Conservation (phyloP, 306 rosid genomes). For the Urtica urens region DNA sequence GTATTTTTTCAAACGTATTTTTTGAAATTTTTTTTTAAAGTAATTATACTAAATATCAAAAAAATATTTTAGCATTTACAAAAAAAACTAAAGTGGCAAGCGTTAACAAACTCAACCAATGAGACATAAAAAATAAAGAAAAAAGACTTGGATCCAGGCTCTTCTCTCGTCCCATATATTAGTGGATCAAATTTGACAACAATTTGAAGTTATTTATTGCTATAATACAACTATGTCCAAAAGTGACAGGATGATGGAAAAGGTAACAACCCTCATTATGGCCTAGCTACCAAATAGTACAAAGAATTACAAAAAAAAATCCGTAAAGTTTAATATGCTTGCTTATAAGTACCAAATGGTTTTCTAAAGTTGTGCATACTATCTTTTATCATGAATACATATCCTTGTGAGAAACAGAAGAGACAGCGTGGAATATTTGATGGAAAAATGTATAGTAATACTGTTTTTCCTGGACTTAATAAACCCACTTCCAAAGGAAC, state of each 20-base stretch:
- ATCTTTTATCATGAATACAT: background rate
- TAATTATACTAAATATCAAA: too few relatives aligned
- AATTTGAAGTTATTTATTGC: too few relatives aligned
- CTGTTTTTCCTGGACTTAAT: constrained; percentile 18
- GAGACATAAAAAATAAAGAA: too few relatives aligned
- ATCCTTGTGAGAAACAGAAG: background rate
- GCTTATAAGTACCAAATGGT: background rate
- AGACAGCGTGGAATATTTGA: constrained; percentile 5
- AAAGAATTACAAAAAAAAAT: background rate
- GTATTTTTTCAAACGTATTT: too few relatives aligned
- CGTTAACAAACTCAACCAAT: too few relatives aligned
- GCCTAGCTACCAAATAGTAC: constrained; percentile 21
- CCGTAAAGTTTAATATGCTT: background rate
- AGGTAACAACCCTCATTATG: constrained; percentile 43
- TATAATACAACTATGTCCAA: constrained; percentile 13
- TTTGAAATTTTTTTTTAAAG: too few relatives aligned
- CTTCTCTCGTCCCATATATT: background rate
- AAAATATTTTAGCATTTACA: too few relatives aligned
- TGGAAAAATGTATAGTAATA: constrained; percentile 14
- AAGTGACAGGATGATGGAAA: constrained; percentile 28
- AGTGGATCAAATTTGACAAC: constrained; percentile 17
- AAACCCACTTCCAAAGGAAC: constrained; percentile 21
- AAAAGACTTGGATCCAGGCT: constrained; percentile 5
- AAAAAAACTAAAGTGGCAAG: too few relatives aligned
- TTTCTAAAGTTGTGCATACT: background rate